phyloP scores from a whole-genome alignment of 2,329 filamentous ascomycete species.

The Aspergillus fructus region DNA sequence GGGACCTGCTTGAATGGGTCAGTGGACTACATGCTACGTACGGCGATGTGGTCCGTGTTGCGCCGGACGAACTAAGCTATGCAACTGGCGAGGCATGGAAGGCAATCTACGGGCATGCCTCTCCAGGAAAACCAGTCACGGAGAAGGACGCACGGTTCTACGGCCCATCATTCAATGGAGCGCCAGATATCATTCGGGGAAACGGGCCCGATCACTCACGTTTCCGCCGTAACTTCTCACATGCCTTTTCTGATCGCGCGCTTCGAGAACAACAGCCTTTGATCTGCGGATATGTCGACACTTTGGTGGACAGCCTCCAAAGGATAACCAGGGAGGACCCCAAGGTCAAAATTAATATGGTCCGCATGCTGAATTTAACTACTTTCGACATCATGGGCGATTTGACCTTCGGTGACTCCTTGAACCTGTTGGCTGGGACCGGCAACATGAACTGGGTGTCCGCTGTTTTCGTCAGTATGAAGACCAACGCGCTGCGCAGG shows the following conservation, averaged over 20 bases:
- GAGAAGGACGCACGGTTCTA: conserved; percentile 27
- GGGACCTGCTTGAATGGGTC: conserved; percentile 13
- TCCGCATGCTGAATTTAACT: neutral
- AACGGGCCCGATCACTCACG: conserved; percentile 28
- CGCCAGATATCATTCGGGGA: conserved; percentile 27
- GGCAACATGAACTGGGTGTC: conserved; percentile 11
- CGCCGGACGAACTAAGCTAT: conserved; percentile 41
- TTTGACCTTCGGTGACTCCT: conserved; percentile 17
- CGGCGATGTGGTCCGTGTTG: conserved; percentile 38
- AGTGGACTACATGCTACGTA: conserved; percentile 25
- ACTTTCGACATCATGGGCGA: conserved; percentile 22
- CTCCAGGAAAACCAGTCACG: conserved; percentile 22
- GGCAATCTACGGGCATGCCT: conserved; percentile 37
- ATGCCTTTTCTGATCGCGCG: conserved; percentile 37
- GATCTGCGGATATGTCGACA: conserved; percentile 30
- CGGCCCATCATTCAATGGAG: conserved; percentile 19
- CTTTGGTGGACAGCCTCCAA: conserved; percentile 24
- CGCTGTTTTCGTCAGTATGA: conserved; percentile 10
- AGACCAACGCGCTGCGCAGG: conserved; percentile 4
- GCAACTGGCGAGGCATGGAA: conserved; percentile 30
- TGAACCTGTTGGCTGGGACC: conserved; percentile 7
- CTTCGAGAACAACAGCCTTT: conserved; percentile 35
- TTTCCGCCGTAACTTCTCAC: conserved; percentile 33
- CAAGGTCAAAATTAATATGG: neutral
- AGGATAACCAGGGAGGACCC: neutral